Base-by-base conservation (phyloP, 352 stramenopile species). In the Phytophthora ramorum region DNA sequence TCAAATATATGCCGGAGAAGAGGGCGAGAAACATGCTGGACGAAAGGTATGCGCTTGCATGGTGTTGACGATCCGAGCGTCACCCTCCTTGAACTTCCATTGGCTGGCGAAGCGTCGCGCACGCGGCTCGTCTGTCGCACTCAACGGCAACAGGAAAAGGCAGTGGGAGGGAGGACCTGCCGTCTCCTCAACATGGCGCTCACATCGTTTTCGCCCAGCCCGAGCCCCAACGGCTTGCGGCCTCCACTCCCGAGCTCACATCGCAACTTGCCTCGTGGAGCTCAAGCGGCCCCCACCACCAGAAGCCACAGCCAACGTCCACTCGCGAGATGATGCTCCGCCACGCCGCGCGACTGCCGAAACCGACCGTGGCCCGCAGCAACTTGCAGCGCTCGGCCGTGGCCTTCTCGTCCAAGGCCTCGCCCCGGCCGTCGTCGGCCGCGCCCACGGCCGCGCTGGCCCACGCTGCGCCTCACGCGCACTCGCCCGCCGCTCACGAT, bases 261-360 rank as follows among this genome's bases (percentile, higher is more conserved):
- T 66, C 52, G 46, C 56, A 71, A 71, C 43, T 71, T 68, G 62
- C 67, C 45, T 59, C 56, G 56, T 59, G 32, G 38, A 71, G 62
- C 62, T 48, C 62, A 71, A 71, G 60, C 17, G 41, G 53, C 32
- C 41, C 10, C 32, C 22, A 20, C 17, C 35, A 16, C 51, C 47
- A 46, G 20, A 55, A 55, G 34, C 16, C 41, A 10, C 38, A 43
- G 24, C 37, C 16, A 24, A 20, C 19, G 28, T 37, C 24, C 2
- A 50, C 5, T 34, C 26, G 34, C 48, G 26, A 43, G n/a, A 59
- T 14, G 58, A 67, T 71, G 58, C 59, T 73, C 37, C 58, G 64
- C 49, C 64, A 65, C 41, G 54, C 55, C 12, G 48, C 59, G 54
- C 69, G 64, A 65, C 69, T 71, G 54, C 32, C 52, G 24, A 67